Evolutionary conservation across 768 basidiomycete genomes (phyloP).

Genomic region (Leccinum rimulosum): DNA sequence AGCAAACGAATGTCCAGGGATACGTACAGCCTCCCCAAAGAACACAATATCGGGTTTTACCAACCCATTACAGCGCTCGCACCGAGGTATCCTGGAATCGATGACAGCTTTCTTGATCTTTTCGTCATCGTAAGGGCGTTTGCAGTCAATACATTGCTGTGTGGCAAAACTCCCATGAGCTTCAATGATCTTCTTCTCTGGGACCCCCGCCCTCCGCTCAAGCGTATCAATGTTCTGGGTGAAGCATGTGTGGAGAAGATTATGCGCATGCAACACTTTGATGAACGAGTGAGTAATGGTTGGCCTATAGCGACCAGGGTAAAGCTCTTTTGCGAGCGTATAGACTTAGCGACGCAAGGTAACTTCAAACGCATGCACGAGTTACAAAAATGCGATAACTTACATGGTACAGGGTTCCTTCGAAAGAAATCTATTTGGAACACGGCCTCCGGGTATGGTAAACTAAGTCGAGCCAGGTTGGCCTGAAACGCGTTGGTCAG

Average conservation of each 20-base stretch:
- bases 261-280: constrained; percentile 68
- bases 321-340: constrained; percentile 88
- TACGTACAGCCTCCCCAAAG: constrained; percentile 75
- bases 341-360: constrained; percentile 54
- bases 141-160: constrained; percentile 81
- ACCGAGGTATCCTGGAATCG: constrained; percentile 58
- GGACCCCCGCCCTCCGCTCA: constrained; percentile 80
- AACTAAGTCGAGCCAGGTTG: constrained; percentile 70
- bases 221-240: constrained; percentile 95
- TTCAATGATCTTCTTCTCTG: constrained; percentile 75
- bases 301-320: constrained; percentile 87
- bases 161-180: constrained; percentile 95
- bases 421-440: constrained; percentile 90
- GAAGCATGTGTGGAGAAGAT: constrained; percentile 72
- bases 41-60: constrained; percentile 96
- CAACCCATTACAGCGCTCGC: constrained; percentile 64
- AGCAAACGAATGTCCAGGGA: neutral
- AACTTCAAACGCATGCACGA: neutral
- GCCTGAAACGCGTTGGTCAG: constrained; percentile 42
- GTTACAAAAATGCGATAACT: constrained; percentile 20
- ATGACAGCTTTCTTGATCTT: constrained; percentile 66
- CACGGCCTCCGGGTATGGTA: constrained; percentile 94
- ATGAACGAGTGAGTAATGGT: constrained; percentile 91
- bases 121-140: constrained; percentile 52
- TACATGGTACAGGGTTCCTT: constrained; percentile 76